A percentile compares a stretch with the other conserved stretches of the same genome.
Evolutionary conservation across 2,329 filamentous ascomycete species (phyloP).

Genomic region (Fusarium pseudonygamai): DNA sequence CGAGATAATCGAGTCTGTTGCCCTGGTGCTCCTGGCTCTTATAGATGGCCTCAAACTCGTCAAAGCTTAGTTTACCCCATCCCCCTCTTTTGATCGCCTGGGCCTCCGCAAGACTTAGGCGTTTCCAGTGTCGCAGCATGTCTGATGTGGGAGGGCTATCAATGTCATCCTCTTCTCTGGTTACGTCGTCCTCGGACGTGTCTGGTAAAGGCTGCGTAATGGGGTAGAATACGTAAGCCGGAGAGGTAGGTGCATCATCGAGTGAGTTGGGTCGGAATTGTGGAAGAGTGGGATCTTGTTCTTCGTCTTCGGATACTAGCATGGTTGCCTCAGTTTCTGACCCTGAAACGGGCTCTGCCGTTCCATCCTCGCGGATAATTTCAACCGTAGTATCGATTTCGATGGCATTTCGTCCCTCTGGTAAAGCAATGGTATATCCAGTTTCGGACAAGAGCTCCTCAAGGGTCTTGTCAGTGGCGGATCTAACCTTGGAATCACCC

Average conservation of each 20-base stretch:
- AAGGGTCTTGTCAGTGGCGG: constrained; percentile 41
- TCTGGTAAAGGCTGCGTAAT: constrained; percentile 20
- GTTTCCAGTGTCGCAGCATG: constrained; percentile 60
- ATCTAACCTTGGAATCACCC: constrained; percentile 19
- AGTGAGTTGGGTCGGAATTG: constrained; percentile 71
- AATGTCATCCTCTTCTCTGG: constrained; percentile 20
- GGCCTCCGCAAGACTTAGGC: constrained; percentile 71
- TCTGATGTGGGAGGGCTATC: constrained; percentile 39
- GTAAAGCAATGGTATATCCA: constrained; percentile 56
- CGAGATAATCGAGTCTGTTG: constrained; percentile 79
- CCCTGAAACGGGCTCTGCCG: constrained; percentile 17
- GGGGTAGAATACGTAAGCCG: constrained; percentile 35
- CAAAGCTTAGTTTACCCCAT: constrained; percentile 78
- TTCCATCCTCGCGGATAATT: constrained; percentile 37
- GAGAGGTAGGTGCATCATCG: constrained; percentile 29
- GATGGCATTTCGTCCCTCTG: constrained; percentile 45
- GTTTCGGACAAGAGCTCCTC: constrained; percentile 53
- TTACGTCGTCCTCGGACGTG: not conserved
- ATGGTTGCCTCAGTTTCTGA: constrained; percentile 28
- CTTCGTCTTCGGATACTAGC: constrained; percentile 43
- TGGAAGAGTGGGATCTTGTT: constrained; percentile 71
- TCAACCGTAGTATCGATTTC: constrained; percentile 45
- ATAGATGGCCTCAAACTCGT: constrained; percentile 83
- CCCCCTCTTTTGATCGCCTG: constrained; percentile 79
- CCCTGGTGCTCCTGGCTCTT: constrained; percentile 70